Evolutionary conservation across 2,329 filamentous ascomycete genomes (phyloP).

Genomic region (Aspergillus pseudoviridinutans): DNA sequence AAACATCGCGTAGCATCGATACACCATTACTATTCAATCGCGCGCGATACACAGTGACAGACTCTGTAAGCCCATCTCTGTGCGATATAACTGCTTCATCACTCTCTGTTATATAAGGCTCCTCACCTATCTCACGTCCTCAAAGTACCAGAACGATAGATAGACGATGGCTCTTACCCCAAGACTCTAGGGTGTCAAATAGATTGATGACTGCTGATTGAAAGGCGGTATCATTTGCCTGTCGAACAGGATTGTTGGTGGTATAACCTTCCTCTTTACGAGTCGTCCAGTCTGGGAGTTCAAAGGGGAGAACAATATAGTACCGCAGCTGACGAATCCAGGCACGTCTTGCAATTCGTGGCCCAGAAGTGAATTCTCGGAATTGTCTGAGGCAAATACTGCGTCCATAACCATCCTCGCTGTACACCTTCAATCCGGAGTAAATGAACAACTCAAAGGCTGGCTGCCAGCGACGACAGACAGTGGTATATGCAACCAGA

Average conservation of each 20-base stretch:
- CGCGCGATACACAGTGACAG: constrained; percentile 12
- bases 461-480: constrained; percentile 14
- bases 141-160: constrained; percentile 1
- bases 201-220: neutral
- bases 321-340: constrained; percentile 8
- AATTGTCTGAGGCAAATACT: constrained; percentile 7
- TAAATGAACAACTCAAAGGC: constrained; percentile 12
- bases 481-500: neutral
- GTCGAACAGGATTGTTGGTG: constrained; percentile 5
- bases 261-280: constrained; percentile 4
- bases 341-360: neutral
- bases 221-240: constrained; percentile 11
- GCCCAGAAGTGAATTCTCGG: constrained; percentile 5
- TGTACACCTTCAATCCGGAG: constrained; percentile 5
- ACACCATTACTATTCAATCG: constrained; percentile 4
- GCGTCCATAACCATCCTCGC: constrained; percentile 5
- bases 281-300: constrained; percentile 7
- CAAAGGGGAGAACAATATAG: constrained; percentile 6
- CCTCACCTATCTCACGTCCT: constrained; percentile 3
- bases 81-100: neutral
- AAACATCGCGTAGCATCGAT: no score
- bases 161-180: constrained; percentile 4
- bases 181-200: constrained; percentile 6
- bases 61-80: neutral
- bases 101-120: constrained; percentile 5